phyloP scores from a whole-genome alignment of 192 early-diverging fungal species.

The Linnemannia elongata region DNA sequence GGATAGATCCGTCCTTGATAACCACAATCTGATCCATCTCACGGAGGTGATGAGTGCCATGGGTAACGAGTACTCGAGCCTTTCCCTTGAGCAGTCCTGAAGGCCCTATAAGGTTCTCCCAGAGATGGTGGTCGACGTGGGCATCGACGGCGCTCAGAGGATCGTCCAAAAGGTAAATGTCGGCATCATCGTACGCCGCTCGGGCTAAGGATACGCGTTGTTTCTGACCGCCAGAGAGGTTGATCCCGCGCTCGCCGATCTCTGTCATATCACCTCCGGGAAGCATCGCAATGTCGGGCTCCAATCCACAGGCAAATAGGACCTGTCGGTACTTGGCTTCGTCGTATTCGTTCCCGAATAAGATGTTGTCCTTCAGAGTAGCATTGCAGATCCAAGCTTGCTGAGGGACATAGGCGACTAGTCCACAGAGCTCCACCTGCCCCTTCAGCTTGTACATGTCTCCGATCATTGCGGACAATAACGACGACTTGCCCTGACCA shows the following conservation, averaged over 20 bases:
- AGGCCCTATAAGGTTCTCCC: slow-evolving; percentile 53
- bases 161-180: slow-evolving; percentile 86
- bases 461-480: slow-evolving; percentile 72
- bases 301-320: slow-evolving; percentile 77
- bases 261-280: slow-evolving; percentile 78
- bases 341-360: slow-evolving; percentile 83
- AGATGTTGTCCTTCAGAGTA: slow-evolving; percentile 90
- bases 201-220: slow-evolving; percentile 85
- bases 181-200: slow-evolving; percentile 79
- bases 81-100: slow-evolving; percentile 48
- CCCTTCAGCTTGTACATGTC: slow-evolving; percentile 85
- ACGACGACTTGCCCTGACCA: slow-evolving; percentile 72
- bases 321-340: slow-evolving; percentile 72
- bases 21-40: slow-evolving; percentile 63
- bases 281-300: slow-evolving; percentile 73
- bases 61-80: slow-evolving; percentile 76
- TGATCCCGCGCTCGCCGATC: slow-evolving; percentile 77
- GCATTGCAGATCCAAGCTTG: slow-evolving; percentile 97
- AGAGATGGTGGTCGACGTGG: slow-evolving; percentile 62
- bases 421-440: slow-evolving; percentile 71
- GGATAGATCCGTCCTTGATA: slow-evolving; percentile 59
- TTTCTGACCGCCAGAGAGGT: slow-evolving; percentile 79
- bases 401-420: slow-evolving; percentile 84
- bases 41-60: slow-evolving; percentile 61
- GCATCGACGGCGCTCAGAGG: slow-evolving; percentile 74